phyloP scores from a whole-genome alignment of 83 land plant genomes.

The Thuja plicata region DNA sequence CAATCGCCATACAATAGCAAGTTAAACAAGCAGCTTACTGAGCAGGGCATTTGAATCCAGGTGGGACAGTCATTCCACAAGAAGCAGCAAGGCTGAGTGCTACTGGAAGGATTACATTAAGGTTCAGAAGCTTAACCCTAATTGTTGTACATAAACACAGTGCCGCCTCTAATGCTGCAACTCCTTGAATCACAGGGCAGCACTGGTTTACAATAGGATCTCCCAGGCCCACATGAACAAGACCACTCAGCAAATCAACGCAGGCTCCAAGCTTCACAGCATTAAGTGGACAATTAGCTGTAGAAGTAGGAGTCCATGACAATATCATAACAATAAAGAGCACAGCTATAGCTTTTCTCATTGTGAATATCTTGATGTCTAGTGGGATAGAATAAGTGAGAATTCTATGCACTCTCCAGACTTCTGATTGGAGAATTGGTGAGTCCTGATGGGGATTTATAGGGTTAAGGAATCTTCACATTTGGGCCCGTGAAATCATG shows the following conservation, averaged over 20 bases:
- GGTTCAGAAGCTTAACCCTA: neutral
- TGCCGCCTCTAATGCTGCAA: conserved; percentile 21
- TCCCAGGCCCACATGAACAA: conserved; percentile 17
- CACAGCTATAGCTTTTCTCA: too few relatives aligned
- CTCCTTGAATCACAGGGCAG: conserved; percentile 21
- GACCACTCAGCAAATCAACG: conserved; percentile 10
- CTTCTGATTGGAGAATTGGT: too few relatives aligned
- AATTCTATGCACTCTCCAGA: too few relatives aligned
- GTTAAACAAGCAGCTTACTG: neutral
- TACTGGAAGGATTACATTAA: too few relatives aligned
- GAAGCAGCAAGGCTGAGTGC: too few relatives aligned
- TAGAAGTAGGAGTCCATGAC: neutral
- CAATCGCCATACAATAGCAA: too few relatives aligned
- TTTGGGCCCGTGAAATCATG: too few relatives aligned
- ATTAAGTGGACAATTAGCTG: conserved; percentile 15
- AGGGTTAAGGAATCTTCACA: too few relatives aligned
- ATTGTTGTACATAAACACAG: conserved; percentile 30
- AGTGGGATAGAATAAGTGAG: too few relatives aligned
- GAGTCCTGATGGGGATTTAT: too few relatives aligned
- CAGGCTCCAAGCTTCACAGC: conserved; percentile 30
- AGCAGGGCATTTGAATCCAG: conserved; percentile 25
- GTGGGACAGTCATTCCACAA: neutral
- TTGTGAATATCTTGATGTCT: too few relatives aligned
- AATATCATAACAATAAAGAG: too few relatives aligned
- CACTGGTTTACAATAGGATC: conserved; percentile 23